Conservation (phyloP, 805 yeast genomes). For the Wickerhamiella dianesei region DNA sequence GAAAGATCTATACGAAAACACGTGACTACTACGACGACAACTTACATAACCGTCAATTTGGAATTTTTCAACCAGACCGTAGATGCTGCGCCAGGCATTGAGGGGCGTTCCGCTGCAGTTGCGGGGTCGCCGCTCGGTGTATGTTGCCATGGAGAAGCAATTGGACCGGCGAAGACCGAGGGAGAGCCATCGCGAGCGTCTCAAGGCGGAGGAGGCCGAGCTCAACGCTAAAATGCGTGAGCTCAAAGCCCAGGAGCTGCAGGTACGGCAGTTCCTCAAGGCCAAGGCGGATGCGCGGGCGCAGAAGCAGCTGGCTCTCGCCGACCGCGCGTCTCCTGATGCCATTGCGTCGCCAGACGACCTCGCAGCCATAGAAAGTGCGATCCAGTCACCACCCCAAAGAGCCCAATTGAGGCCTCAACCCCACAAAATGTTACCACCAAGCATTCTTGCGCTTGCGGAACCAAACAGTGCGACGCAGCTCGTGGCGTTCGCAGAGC, state of each 20-base stretch:
- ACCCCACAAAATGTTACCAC: too few species aligned
- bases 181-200: not conserved
- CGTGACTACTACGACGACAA: not conserved
- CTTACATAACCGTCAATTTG: not conserved
- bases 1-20: too few species aligned
- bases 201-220: slow-evolving; percentile 9
- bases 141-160: not conserved
- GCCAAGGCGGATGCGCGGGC: slow-evolving; percentile 14
- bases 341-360: slow-evolving; percentile 9
- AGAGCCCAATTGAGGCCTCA: too few species aligned
- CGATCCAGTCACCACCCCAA: not conserved
- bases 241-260: slow-evolving; percentile 9
- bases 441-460: too few species aligned
- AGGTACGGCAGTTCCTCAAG: slow-evolving; percentile 7
- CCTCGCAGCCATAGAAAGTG: slow-evolving; percentile 13
- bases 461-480: too few species aligned
- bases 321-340: slow-evolving; percentile 6
- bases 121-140: not conserved
- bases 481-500: not conserved
- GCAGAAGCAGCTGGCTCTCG: slow-evolving; percentile 7
- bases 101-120: not conserved
- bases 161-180: not conserved
- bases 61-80: not conserved
- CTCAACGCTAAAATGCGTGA: slow-evolving; percentile 13
- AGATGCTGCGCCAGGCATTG: not conserved